Evolutionary conservation across 176 grass and related monocot species (phyloP).

Genomic region (Carex parvula): DNA sequence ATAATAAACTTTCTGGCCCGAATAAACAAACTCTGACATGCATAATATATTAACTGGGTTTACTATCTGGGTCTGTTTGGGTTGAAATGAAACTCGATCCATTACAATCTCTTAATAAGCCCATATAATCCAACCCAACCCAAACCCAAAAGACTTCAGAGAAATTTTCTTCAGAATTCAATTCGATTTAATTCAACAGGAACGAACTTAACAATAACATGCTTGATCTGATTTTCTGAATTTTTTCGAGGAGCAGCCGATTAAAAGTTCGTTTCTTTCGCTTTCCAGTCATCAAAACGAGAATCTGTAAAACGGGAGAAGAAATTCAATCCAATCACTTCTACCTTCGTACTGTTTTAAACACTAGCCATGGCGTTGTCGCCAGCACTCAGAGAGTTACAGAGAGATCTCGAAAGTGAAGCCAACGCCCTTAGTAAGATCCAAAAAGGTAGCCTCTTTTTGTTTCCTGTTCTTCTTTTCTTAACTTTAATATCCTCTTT

Average conservation of each 20-base stretch:
- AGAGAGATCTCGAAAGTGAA: conserved; percentile 82
- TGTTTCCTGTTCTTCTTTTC: neutral
- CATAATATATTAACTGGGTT: neutral
- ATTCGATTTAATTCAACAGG: no score
- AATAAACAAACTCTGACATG: neutral
- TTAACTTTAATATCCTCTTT: neutral
- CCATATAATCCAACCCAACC: neutral
- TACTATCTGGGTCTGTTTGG: neutral
- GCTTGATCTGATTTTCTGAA: no score
- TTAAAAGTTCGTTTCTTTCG: no score
- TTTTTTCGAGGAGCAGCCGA: no score
- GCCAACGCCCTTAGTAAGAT: conserved; percentile 86
- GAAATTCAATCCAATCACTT: neutral
- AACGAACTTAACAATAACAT: no score
- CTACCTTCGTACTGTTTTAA: neutral
- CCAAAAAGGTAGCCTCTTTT: conserved; percentile 58
- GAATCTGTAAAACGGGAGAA: neutral
- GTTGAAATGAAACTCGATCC: neutral
- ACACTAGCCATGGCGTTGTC: conserved; percentile 42
- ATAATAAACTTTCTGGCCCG: neutral
- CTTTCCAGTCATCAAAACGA: neutral
- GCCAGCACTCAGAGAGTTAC: conserved; percentile 60
- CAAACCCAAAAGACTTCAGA: neutral
- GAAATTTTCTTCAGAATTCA: neutral
- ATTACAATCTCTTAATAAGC: neutral